Evolutionary conservation across 2,329 filamentous ascomycete genomes (phyloP).

Genomic region (Xylaria sp.): DNA sequence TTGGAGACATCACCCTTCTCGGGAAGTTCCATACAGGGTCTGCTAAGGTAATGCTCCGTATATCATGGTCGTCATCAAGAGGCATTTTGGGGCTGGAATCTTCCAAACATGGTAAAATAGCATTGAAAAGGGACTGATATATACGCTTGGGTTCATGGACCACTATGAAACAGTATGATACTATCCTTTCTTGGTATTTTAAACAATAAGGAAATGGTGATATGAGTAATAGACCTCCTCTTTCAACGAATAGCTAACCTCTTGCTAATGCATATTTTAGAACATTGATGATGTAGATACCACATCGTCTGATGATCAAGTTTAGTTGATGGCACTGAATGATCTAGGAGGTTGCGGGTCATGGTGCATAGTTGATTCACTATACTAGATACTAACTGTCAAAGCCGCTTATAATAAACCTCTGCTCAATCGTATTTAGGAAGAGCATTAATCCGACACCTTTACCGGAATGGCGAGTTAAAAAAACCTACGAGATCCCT

Average conservation of each 20-base stretch:
- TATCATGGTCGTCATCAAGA: too few relatives aligned
- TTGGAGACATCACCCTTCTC: not conserved
- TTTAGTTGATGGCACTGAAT: not conserved
- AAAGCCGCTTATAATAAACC: not conserved
- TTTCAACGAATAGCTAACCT: not conserved
- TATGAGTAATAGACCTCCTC: not conserved
- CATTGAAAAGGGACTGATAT: not conserved
- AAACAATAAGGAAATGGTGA: not conserved
- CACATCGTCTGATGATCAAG: not conserved
- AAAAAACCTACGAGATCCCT: not conserved
- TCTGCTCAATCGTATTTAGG: not conserved
- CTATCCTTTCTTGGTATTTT: too few relatives aligned
- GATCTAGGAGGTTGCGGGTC: not conserved
- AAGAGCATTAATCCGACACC: not conserved
- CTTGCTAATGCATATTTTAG: not conserved
- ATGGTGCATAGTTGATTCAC: not conserved
- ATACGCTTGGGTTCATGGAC: too few relatives aligned
- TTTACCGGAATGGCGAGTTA: too few relatives aligned
- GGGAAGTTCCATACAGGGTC: not conserved
- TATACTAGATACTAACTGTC: not conserved
- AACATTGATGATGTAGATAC: not conserved
- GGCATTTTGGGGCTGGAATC: not conserved
- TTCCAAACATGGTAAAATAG: slow-evolving; percentile 6
- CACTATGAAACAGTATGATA: too few relatives aligned
- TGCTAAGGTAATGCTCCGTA: not conserved